These are phyloP conservation scores for Monascus purpureus DNA, from an alignment of 495 filamentous ascomycete species.

Conservation along the genomic window DNA sequence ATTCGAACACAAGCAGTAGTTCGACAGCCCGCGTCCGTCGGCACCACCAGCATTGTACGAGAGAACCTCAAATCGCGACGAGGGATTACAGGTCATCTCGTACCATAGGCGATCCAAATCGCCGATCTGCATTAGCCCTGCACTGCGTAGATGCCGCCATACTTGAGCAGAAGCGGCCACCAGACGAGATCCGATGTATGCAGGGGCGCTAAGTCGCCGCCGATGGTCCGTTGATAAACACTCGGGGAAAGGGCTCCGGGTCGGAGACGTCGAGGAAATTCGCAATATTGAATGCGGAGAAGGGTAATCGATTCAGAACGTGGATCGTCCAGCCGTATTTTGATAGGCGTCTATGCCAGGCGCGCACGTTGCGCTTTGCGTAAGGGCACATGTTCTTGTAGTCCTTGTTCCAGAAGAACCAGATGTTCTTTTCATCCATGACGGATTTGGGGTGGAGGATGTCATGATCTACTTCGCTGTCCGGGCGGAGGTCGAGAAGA, in stretches of 20 bases:
- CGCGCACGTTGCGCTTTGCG: constrained; percentile 38
- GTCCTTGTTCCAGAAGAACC: constrained; percentile 43
- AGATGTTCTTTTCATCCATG: constrained; percentile 35
- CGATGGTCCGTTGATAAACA: constrained; percentile 32
- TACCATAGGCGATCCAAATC: constrained; percentile 39
- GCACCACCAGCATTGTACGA: constrained; percentile 26
- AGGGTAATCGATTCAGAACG: constrained; percentile 28
- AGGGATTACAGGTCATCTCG: constrained; percentile 27
- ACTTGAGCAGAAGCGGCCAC: constrained; percentile 36
- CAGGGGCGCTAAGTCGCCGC: constrained; percentile 33
- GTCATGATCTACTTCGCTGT: constrained; percentile 29
- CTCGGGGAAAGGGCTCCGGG: constrained; percentile 27
- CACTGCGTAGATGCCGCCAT: constrained; percentile 43
- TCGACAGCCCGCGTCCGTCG: constrained; percentile 22
- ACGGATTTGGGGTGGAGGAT: constrained; percentile 27
- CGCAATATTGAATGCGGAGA: constrained; percentile 30
- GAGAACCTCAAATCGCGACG: constrained; percentile 32
- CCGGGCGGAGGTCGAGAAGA: constrained; percentile 26
- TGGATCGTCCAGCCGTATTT: constrained; percentile 37
- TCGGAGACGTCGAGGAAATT: constrained; percentile 34
- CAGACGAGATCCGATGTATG: constrained; percentile 44
- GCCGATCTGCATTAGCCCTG: constrained; percentile 40
- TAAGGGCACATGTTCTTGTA: constrained; percentile 34
- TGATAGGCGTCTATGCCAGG: constrained; percentile 39
- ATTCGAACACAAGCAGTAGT: constrained; percentile 33